These are phyloP conservation scores for Fraxinus cuspidata DNA, from an alignment of 257 asterid genomes.

Conservation along the genomic window DNA sequence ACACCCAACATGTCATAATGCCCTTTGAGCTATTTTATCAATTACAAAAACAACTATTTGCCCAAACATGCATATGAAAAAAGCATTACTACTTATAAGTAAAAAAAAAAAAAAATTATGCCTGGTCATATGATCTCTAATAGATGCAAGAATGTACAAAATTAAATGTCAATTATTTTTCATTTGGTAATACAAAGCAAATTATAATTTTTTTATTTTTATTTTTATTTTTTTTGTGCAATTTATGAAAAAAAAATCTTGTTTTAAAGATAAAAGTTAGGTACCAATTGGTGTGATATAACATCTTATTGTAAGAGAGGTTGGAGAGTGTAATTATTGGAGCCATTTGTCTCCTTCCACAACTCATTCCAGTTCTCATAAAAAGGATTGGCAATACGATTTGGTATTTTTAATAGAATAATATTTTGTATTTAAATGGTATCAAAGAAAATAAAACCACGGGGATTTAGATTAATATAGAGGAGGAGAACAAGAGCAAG, in stretches of 20 bases:
- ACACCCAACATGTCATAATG: not conserved
- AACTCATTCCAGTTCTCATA: not conserved
- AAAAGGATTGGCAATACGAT: not conserved
- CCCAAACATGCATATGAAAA: too few species aligned
- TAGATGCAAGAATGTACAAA: too few species aligned
- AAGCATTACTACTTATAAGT: too few species aligned
- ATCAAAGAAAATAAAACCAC: too few species aligned
- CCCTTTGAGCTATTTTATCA: not conserved
- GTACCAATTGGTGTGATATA: slow-evolving; percentile 29
- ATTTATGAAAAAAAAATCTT: not conserved
- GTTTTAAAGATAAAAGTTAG: not conserved
- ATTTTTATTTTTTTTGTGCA: too few species aligned
- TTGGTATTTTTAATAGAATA: not conserved
- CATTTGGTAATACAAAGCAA: too few species aligned
- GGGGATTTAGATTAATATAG: not conserved
- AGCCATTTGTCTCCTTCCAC: slow-evolving; percentile 19
- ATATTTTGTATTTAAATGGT: not conserved
- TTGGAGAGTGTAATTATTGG: slow-evolving; percentile 37
- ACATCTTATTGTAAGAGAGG: slow-evolving; percentile 25
- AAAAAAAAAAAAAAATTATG: not conserved
- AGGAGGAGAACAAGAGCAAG: not conserved
- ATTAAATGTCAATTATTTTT: too few species aligned
- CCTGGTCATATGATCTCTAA: not conserved
- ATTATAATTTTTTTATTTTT: too few species aligned
- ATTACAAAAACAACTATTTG: too few species aligned